phyloP scores from a whole-genome alignment of 305 asterid species.

The Fraxinus baroniana region DNA sequence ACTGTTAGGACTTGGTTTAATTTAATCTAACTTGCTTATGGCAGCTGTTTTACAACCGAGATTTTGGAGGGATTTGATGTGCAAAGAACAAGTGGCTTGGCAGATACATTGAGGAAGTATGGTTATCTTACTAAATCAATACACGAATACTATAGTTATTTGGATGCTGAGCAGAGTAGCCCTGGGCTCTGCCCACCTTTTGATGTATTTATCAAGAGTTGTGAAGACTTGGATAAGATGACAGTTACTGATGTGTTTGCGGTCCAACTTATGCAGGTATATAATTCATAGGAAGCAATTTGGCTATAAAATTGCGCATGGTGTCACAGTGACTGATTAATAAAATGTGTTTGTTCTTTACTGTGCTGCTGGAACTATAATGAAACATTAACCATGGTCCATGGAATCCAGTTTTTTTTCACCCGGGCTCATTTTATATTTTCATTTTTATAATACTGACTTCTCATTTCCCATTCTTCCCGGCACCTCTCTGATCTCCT shows the following conservation, averaged over 20 bases:
- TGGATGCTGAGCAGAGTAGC: constrained; percentile 45
- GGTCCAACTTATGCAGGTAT: constrained; percentile 95
- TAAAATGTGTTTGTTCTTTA: neutral
- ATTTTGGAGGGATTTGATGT: constrained; percentile 95
- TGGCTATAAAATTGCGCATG: constrained; percentile 1
- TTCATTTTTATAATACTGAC: neutral
- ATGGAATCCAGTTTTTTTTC: neutral
- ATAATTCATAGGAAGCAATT: constrained; percentile 3
- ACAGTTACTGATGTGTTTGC: constrained; percentile 88
- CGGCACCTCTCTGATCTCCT: neutral
- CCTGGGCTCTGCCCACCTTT: constrained; percentile 56
- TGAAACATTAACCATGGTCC: neutral
- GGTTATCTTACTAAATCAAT: constrained; percentile 84
- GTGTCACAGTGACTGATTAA: neutral
- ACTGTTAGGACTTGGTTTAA: constrained; percentile 17
- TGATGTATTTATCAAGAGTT: constrained; percentile 61
- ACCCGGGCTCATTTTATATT: neutral
- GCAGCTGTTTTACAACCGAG: constrained; percentile 98
- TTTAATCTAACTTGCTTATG: constrained; percentile 24
- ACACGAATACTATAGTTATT: constrained; percentile 56
- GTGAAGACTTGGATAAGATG: constrained; percentile 81
- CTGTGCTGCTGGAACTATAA: neutral
- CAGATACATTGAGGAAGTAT: constrained; percentile 76
- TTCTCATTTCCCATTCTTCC: constrained; percentile 4
- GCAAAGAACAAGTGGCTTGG: constrained; percentile 81